phyloP scores from a whole-genome alignment of 306 rosid species.

The Cucumis melo region DNA sequence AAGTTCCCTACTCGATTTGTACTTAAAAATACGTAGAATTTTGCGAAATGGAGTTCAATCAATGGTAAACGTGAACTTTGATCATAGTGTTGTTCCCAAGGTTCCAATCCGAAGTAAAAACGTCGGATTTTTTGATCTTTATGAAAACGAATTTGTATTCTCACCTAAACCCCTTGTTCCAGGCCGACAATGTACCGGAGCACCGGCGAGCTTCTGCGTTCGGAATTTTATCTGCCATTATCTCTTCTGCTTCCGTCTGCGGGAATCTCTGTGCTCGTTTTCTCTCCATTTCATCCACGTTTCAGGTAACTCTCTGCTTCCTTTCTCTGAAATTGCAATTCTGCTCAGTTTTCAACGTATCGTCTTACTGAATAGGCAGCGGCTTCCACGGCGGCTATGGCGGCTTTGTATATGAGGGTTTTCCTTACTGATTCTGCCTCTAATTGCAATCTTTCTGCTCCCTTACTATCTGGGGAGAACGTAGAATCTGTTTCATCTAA shows the following conservation, averaged over 20 bases:
- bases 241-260: conserved; percentile 65
- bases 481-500: conserved; percentile 8
- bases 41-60: too few relatives aligned
- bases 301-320: conserved; percentile 35
- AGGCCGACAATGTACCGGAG: conserved; percentile 84
- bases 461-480: conserved; percentile 37
- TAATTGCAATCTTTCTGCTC: conserved; percentile 29
- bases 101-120: too few relatives aligned
- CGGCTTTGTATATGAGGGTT: conserved; percentile 53
- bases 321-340: neutral
- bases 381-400: conserved; percentile 35
- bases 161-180: too few relatives aligned
- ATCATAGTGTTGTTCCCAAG: too few relatives aligned
- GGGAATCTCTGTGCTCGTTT: conserved; percentile 78
- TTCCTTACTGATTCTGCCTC: conserved; percentile 54
- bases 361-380: conserved; percentile 33
- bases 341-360: neutral
- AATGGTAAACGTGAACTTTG: too few relatives aligned
- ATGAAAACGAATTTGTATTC: too few relatives aligned
- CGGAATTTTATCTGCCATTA: conserved; percentile 61
- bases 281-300: conserved; percentile 49
- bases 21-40: too few relatives aligned
- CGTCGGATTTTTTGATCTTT: too few relatives aligned
- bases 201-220: conserved; percentile 50
- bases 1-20: too few relatives aligned